A percentile compares a stretch with the other conserved stretches of the same genome.
Evolutionary conservation across 2,329 filamentous ascomycete species (phyloP).

Genomic region (Penicillium concentricum): DNA sequence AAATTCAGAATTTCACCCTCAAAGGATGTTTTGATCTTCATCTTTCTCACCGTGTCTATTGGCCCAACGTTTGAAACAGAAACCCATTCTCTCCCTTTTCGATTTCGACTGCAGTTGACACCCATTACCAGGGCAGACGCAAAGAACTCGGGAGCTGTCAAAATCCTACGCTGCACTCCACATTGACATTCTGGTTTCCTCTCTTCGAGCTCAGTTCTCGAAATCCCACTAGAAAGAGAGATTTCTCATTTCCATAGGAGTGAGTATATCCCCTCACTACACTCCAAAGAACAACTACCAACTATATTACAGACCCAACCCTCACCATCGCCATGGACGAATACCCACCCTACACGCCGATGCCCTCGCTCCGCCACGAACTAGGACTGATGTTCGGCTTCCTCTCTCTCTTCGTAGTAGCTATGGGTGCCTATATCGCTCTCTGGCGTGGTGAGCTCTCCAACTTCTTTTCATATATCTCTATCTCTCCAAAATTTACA

Average conservation of each 20-base stretch:
- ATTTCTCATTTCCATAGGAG: background rate
- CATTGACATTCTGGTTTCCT: background rate
- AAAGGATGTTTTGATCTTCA: too few species aligned
- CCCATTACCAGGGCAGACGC: background rate
- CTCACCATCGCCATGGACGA: background rate
- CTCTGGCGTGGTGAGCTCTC: slow-evolving; percentile 34
- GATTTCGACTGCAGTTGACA: background rate
- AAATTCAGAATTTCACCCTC: background rate
- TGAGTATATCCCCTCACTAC: background rate
- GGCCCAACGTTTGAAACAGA: background rate
- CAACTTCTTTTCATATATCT: background rate
- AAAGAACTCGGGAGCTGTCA: background rate
- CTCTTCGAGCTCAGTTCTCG: too few species aligned
- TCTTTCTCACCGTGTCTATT: background rate
- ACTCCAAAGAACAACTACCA: background rate
- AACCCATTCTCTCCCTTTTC: background rate
- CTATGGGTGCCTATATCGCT: slow-evolving; percentile 34
- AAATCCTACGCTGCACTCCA: background rate
- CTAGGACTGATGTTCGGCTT: slow-evolving; percentile 44
- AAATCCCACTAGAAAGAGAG: background rate
- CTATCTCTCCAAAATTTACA: background rate
- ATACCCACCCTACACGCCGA: slow-evolving; percentile 30
- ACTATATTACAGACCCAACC: background rate
- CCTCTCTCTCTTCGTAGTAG: slow-evolving; percentile 32
- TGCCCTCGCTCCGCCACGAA: slow-evolving; percentile 35